Evolutionary conservation across 2,329 filamentous ascomycete genomes (phyloP).

Genomic region (Cladobotryum mycophilum): DNA sequence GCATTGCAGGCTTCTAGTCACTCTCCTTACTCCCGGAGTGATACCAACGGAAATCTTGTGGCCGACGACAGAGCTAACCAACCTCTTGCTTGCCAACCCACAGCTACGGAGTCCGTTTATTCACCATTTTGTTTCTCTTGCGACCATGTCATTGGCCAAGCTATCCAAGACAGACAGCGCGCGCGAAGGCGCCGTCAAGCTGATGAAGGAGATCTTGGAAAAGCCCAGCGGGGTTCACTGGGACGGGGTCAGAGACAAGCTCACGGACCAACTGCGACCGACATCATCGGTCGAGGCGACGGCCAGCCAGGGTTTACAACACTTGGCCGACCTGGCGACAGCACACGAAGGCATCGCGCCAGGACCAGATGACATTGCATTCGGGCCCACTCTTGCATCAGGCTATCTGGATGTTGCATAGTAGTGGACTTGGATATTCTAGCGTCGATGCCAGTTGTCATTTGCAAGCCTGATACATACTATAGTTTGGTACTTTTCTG

Average conservation of each 20-base stretch:
- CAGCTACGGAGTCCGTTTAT: constrained; percentile 56
- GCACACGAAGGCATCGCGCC: constrained; percentile 31
- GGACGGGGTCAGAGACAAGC: constrained; percentile 48
- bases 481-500: too few species aligned
- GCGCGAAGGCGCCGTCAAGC: constrained; percentile 49
- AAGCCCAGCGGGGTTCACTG: constrained; percentile 46
- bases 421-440: too few species aligned
- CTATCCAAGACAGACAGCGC: constrained; percentile 50
- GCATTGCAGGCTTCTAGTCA: constrained; percentile 60
- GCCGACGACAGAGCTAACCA: constrained; percentile 52
- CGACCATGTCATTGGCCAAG: constrained; percentile 54
- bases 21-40: constrained; percentile 51
- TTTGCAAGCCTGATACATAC: too few species aligned
- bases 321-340: constrained; percentile 52
- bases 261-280: constrained; percentile 29
- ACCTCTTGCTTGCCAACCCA: constrained; percentile 49
- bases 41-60: constrained; percentile 53
- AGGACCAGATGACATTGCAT: constrained; percentile 25
- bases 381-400: constrained; percentile 27
- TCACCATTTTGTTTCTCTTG: constrained; percentile 59
- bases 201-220: constrained; percentile 52
- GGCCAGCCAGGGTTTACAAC: constrained; percentile 52
- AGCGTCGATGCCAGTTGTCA: too few species aligned
- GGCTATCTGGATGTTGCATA: constrained; percentile 29
- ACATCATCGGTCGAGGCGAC: constrained; percentile 33